Evolutionary conservation across 768 basidiomycete genomes (phyloP), one percentile per base, ranked within the genome.

Genomic region (Jaapia argillacea): DNA sequence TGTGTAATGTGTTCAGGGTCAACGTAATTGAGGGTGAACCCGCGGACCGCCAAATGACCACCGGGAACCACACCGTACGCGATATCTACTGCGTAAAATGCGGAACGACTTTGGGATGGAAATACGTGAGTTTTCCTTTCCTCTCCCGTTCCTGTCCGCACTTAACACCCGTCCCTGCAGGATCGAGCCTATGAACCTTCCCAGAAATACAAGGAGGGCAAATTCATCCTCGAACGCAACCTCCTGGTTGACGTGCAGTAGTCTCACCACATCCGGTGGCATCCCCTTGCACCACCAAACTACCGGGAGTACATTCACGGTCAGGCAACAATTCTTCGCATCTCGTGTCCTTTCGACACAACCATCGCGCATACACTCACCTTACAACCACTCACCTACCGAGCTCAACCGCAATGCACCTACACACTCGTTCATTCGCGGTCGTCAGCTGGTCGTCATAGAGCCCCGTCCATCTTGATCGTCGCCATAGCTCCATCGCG

Each of bases 141-240:
- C 14, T 36, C 5, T 7, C 24, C 24, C 16, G 27, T 4, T 35
- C 42, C 48, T 49, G 28, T 33, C 28, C 16, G 28, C 28, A 33
- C 10, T 33, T 16, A 16, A 33, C 28, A 10, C 28, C 10, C 28
- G 28, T 41, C 16, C 41, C 40, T n/a, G 37, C 55, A 96, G 94
- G 94, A 96, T 61, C 79, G 79, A 45, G 94, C 94, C 13, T 96
- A 81, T 58, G 93, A 97, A 57, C 58, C 71, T 7, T 74, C 80
- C 5, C 93, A 99, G 74, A 89, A 85, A 63, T 99, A 98, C 73
- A 99, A 99, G 60, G 94, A 99, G 68, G 91, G 92, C 58, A 92
- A 92, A 70, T 96, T 79, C 63, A 98, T 99, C 60, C 85, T 99
- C 49, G 94, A 99, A 66, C 83, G 89, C 56, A 87, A 86, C 58